A percentile compares a stretch with the other conserved stretches of the same genome.
phyloP scores from a whole-genome alignment of 352 stramenopile genomes.

The Phytophthora pini region DNA sequence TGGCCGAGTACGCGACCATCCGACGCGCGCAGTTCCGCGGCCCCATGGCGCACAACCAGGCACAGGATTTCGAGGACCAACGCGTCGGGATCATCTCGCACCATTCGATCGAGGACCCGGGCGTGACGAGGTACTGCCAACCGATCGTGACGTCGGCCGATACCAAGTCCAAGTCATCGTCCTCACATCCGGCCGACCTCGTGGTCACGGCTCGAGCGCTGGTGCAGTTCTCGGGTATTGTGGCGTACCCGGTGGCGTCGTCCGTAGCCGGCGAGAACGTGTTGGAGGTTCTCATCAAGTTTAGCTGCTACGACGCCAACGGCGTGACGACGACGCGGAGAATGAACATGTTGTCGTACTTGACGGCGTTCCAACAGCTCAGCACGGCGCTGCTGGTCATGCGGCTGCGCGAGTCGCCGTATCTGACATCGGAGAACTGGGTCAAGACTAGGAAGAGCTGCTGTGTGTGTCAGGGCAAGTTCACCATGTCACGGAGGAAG shows the following conservation, averaged over 20 bases:
- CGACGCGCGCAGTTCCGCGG: slow-evolving; percentile 45
- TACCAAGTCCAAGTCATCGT: slow-evolving; percentile 18
- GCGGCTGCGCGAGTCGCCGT: slow-evolving; percentile 64
- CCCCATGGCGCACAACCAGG: slow-evolving; percentile 36
- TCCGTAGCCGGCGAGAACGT: slow-evolving; percentile 41
- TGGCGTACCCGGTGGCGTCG: slow-evolving; percentile 65
- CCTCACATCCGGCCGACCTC: slow-evolving; percentile 28
- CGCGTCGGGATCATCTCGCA: slow-evolving; percentile 73
- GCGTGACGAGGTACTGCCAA: slow-evolving; percentile 65
- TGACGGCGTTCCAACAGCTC: slow-evolving; percentile 56
- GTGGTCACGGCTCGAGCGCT: slow-evolving; percentile 49
- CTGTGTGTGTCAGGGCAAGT: slow-evolving; percentile 61
- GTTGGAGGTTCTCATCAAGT: slow-evolving; percentile 71
- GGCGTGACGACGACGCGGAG: slow-evolving; percentile 47
- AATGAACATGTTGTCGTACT: slow-evolving; percentile 58
- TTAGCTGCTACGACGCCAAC: slow-evolving; percentile 62
- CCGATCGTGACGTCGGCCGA: slow-evolving; percentile 46
- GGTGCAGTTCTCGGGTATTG: slow-evolving; percentile 66
- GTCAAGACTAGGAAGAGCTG: slow-evolving; percentile 69
- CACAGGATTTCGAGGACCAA: slow-evolving; percentile 49
- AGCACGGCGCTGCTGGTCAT: slow-evolving; percentile 66
- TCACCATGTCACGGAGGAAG: slow-evolving; percentile 61
- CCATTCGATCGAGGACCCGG: slow-evolving; percentile 72
- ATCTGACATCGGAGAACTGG: slow-evolving; percentile 61
- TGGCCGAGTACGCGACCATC: slow-evolving; percentile 74